These are phyloP conservation scores for Esteya vermicola DNA, from an alignment of 2,329 filamentous ascomycete genomes.

Conservation along the genomic window DNA sequence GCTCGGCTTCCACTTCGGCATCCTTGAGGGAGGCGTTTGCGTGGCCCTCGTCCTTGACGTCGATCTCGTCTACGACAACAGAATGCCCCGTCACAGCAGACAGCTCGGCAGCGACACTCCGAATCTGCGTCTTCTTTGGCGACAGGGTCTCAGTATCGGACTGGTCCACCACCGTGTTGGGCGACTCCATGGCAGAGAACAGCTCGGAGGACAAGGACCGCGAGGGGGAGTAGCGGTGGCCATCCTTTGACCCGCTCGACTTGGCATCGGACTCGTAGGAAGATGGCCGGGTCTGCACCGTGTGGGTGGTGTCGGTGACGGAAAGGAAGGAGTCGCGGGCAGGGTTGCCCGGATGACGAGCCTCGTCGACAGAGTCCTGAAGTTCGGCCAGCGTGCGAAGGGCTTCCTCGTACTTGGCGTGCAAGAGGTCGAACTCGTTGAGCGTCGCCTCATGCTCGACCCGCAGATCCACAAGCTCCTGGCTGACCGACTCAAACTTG, in stretches of 20 bases:
- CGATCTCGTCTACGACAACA: not conserved
- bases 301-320: conserved; percentile 31
- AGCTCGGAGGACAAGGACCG: conserved; percentile 89
- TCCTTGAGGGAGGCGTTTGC: not conserved
- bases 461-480: conserved; percentile 80
- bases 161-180: conserved; percentile 46
- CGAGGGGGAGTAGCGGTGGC: conserved; percentile 58
- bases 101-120: conserved; percentile 10
- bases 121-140: conserved; percentile 3
- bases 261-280: conserved; percentile 76
- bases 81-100: not conserved
- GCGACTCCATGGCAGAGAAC: conserved; percentile 71
- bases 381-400: conserved; percentile 69
- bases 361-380: conserved; percentile 73
- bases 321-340: conserved; percentile 43
- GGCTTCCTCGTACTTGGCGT: conserved; percentile 82
- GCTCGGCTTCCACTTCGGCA: conserved; percentile 38
- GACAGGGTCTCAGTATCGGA: conserved; percentile 43
- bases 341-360: conserved; percentile 41
- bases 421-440: conserved; percentile 66
- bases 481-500: conserved; percentile 80
- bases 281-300: conserved; percentile 44
- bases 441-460: conserved; percentile 80
- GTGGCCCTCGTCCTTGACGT: not conserved
- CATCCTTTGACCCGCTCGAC: conserved; percentile 56